These are phyloP conservation scores for Amanita exitialis DNA, from an alignment of 768 basidiomycete genomes.

Conservation along the genomic window DNA sequence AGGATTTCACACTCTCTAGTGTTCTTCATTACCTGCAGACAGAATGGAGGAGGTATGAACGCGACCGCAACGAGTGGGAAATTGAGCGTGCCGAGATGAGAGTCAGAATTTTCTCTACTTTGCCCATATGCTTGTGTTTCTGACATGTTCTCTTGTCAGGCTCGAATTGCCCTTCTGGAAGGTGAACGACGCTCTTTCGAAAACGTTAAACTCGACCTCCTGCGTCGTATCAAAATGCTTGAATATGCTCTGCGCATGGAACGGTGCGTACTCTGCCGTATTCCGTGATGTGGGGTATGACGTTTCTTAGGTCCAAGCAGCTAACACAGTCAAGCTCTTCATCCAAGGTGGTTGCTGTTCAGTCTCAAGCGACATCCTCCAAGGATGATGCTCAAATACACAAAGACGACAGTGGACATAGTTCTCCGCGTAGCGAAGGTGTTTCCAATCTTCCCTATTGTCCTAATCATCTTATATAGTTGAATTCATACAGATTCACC, in stretches of 20 bases:
- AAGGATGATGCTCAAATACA: conserved; percentile 69
- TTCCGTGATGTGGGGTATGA: conserved; percentile 20
- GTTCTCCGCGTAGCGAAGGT: conserved; percentile 86
- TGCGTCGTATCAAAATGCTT: conserved; percentile 97
- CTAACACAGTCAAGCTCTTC: conserved; percentile 56
- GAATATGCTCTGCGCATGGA: conserved; percentile 96
- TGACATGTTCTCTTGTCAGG: conserved; percentile 37
- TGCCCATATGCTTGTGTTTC: conserved; percentile 17
- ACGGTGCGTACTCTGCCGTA: conserved; percentile 46
- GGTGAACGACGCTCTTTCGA: conserved; percentile 96
- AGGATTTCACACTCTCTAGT: conserved; percentile 87
- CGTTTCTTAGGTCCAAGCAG: conserved; percentile 65
- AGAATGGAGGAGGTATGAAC: conserved; percentile 96
- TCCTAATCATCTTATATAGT: conserved; percentile 4
- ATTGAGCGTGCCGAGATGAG: conserved; percentile 99
- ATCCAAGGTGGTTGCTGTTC: conserved; percentile 54
- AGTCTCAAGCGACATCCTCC: conserved; percentile 39
- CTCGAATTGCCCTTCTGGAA: conserved; percentile 93
- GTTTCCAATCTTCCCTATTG: conserved; percentile 9
- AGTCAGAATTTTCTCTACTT: conserved; percentile 39
- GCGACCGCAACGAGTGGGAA: conserved; percentile 99
- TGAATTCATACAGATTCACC: conserved; percentile 49
- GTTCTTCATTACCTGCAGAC: conserved; percentile 97
- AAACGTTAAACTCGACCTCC: conserved; percentile 91
- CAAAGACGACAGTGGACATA: conserved; percentile 71